Evolutionary conservation across 2,329 filamentous ascomycete species (phyloP).

Genomic region (Hypoxylon sp.): DNA sequence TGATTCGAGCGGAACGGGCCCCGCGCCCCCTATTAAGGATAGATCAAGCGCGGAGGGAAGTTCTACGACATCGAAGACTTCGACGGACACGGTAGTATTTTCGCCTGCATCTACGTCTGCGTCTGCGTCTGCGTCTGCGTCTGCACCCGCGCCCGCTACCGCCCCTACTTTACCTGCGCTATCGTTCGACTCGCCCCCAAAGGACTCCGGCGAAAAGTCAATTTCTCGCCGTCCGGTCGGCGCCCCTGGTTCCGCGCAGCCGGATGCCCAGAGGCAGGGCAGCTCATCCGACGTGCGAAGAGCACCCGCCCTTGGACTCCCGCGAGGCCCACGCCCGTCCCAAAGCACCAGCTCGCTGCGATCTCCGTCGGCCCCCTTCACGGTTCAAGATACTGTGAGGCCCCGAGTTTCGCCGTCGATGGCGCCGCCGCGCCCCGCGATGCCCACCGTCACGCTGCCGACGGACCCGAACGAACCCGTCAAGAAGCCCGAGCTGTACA

Average conservation of each 20-base stretch:
- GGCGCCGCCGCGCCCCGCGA: constrained; percentile 9
- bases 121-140: neutral
- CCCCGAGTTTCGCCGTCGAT: constrained; percentile 16
- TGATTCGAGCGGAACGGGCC: constrained; percentile 10
- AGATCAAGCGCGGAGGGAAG: constrained; percentile 13
- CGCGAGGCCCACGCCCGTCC: constrained; percentile 29
- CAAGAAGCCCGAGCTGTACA: constrained; percentile 36
- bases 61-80: constrained; percentile 17
- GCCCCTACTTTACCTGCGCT: constrained; percentile 11
- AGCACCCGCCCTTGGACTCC: constrained; percentile 18
- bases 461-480: constrained; percentile 23
- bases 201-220: constrained; percentile 37
- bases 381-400: constrained; percentile 31
- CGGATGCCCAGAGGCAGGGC: constrained; percentile 30
- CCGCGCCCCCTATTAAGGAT: constrained; percentile 28
- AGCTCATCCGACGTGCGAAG: constrained; percentile 29
- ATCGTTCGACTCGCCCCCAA: constrained; percentile 33
- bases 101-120: too few relatives aligned
- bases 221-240: constrained; percentile 43
- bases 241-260: constrained; percentile 18
- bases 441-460: constrained; percentile 19
- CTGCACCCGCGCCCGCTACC: neutral
- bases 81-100: constrained; percentile 20
- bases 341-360: constrained; percentile 33
- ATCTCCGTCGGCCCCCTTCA: constrained; percentile 16